phyloP scores from a whole-genome alignment of 108 stramenopile genomes.

The Chaetoceros tenuissimus region DNA sequence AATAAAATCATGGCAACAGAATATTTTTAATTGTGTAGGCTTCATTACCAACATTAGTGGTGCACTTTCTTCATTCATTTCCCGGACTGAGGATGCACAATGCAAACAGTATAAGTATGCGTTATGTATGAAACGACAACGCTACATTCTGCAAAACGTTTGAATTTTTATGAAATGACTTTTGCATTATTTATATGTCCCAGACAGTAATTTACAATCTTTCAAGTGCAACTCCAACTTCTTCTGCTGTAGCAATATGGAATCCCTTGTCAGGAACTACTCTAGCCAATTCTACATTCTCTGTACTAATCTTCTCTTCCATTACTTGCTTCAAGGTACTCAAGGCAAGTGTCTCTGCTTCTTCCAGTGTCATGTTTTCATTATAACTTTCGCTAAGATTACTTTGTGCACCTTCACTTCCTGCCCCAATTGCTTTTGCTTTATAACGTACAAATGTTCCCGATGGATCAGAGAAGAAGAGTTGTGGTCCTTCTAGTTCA shows the following conservation, averaged over 20 bases:
- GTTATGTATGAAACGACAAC: too few species aligned
- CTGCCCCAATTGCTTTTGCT: constrained; percentile 99
- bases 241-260: constrained; percentile 72
- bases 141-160: too few species aligned
- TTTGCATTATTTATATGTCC: too few species aligned
- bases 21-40: too few species aligned
- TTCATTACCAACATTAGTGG: too few species aligned
- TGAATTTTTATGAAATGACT: too few species aligned
- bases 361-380: constrained; percentile 87
- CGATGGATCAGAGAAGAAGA: constrained; percentile 96
- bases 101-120: too few species aligned
- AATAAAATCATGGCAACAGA: too few species aligned
- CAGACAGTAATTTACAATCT: constrained; percentile 49
- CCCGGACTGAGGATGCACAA: too few species aligned
- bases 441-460: constrained; percentile 98
- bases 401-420: constrained; percentile 93
- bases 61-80: too few species aligned
- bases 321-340: constrained; percentile 96
- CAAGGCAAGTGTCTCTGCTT: constrained; percentile 91
- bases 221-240: constrained; percentile 76
- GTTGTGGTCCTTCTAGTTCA: constrained; percentile 86
- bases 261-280: constrained; percentile 90
- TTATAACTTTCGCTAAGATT: constrained; percentile 92
- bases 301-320: constrained; percentile 97
- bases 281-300: constrained; percentile 93